A percentile compares a stretch with the other conserved stretches of the same genome.
Conservation (phyloP, 768 basidiomycete species). For the Nidularia sp. region DNA sequence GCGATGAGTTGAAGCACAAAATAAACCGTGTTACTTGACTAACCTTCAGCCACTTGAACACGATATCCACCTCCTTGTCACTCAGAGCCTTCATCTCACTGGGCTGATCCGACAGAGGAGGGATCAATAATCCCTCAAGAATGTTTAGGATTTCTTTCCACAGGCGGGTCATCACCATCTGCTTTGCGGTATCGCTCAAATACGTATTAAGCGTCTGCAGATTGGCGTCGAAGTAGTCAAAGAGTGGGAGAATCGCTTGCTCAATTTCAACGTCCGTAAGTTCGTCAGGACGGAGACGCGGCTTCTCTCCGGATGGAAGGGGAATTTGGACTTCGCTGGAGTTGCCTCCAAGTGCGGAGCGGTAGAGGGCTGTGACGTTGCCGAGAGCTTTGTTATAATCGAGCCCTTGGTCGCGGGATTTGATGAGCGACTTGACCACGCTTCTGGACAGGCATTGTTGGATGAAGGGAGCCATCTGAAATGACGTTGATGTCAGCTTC, state of each 20-base stretch:
- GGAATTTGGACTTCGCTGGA: constrained; percentile 75
- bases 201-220: constrained; percentile 87
- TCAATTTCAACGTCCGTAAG: constrained; percentile 94
- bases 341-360: constrained; percentile 67
- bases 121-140: constrained; percentile 86
- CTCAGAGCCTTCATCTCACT: constrained; percentile 90
- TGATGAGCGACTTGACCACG: constrained; percentile 76
- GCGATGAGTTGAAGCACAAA: constrained; percentile 1
- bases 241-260: constrained; percentile 83
- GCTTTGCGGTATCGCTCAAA: constrained; percentile 78
- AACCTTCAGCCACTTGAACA: constrained; percentile 98
- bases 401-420: constrained; percentile 48
- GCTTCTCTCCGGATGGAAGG: constrained; percentile 69
- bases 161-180: constrained; percentile 87
- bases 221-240: constrained; percentile 96
- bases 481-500: background rate
- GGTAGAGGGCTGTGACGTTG: constrained; percentile 76
- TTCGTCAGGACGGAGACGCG: constrained; percentile 73
- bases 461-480: constrained; percentile 91
- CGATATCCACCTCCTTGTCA: constrained; percentile 97
- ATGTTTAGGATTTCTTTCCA: constrained; percentile 95
- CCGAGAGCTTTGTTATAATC: constrained; percentile 91
- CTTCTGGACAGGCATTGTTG: constrained; percentile 78
- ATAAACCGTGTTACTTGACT: background rate
- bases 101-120: constrained; percentile 78